Evolutionary conservation across 2,329 filamentous ascomycete genomes (phyloP).

Genomic region (Berkeleyomyces rouxiae): DNA sequence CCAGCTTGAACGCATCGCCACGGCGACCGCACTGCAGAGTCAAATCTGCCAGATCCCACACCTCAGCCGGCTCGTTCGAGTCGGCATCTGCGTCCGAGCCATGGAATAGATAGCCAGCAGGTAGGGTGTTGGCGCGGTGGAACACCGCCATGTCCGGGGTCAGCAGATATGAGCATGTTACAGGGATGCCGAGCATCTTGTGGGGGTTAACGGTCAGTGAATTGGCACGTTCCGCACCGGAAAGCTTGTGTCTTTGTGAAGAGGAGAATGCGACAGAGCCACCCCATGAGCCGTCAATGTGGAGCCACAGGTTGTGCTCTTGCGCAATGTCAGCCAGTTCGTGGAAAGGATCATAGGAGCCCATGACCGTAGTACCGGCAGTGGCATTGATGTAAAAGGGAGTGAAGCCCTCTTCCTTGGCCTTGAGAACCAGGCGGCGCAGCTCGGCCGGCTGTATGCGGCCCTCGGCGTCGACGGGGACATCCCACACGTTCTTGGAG

Average conservation of each 20-base stretch:
- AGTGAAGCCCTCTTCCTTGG: conserved; percentile 51
- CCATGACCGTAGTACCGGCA: conserved; percentile 83
- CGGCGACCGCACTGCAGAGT: conserved; percentile 85
- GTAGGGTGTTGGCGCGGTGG: conserved; percentile 68
- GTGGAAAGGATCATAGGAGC: conserved; percentile 68
- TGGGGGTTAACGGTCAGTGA: conserved; percentile 83
- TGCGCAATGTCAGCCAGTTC: conserved; percentile 55
- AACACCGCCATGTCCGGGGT: conserved; percentile 60
- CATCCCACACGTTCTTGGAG: conserved; percentile 50
- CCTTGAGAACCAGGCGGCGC: conserved; percentile 41
- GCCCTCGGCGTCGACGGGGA: conserved; percentile 57
- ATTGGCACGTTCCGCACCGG: conserved; percentile 58
- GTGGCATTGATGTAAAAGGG: conserved; percentile 94
- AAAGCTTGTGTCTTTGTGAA: conserved; percentile 45
- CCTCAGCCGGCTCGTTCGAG: conserved; percentile 33
- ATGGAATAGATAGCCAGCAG: conserved; percentile 76
- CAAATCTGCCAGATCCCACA: conserved; percentile 82
- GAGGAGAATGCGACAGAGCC: conserved; percentile 64
- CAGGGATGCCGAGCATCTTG: conserved; percentile 87
- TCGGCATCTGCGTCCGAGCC: conserved; percentile 20
- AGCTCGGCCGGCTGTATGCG: conserved; percentile 54
- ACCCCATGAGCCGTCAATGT: conserved; percentile 87
- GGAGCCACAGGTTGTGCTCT: conserved; percentile 66
- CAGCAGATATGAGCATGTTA: conserved; percentile 83
- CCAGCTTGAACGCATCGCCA: conserved; percentile 74